phyloP scores from a whole-genome alignment of 768 basidiomycete genomes.

The Mycena polygramma region DNA sequence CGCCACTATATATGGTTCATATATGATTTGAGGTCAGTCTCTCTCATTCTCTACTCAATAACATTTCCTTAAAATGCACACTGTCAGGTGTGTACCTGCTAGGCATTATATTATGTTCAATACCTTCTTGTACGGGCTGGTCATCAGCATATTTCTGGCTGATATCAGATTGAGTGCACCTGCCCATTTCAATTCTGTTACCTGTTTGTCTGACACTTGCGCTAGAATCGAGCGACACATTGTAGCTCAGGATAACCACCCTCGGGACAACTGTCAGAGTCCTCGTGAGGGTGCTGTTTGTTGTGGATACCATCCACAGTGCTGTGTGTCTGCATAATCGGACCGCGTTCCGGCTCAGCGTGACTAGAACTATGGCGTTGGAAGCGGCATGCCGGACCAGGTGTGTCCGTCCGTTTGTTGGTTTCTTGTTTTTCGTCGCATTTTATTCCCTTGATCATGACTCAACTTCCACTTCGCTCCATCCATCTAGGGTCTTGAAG shows the following conservation, averaged over 20 bases:
- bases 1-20: background rate
- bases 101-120: constrained; percentile 48
- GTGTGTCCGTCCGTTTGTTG: constrained; percentile 51
- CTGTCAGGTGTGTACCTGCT: constrained; percentile 44
- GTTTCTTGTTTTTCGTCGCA: background rate
- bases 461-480: background rate
- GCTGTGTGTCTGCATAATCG: constrained; percentile 43
- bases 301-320: constrained; percentile 54
- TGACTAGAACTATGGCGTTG: no score
- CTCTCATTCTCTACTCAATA: background rate
- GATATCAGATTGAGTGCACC: constrained; percentile 53
- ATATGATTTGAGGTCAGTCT: constrained; percentile 13
- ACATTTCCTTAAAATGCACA: no score
- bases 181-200: constrained; percentile 12
- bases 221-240: constrained; percentile 10
- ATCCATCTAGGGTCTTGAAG: constrained; percentile 53
- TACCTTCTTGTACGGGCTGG: constrained; percentile 56
- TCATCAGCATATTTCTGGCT: constrained; percentile 56
- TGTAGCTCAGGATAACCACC: background rate
- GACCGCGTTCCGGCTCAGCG: no score
- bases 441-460: background rate
- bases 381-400: constrained; percentile 50
- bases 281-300: constrained; percentile 49
- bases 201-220: background rate
- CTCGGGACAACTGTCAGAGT: background rate